These are phyloP conservation scores for Sporothrix pseudoabietina DNA, from an alignment of 2,329 filamentous ascomycete species.

Conservation along the genomic window DNA sequence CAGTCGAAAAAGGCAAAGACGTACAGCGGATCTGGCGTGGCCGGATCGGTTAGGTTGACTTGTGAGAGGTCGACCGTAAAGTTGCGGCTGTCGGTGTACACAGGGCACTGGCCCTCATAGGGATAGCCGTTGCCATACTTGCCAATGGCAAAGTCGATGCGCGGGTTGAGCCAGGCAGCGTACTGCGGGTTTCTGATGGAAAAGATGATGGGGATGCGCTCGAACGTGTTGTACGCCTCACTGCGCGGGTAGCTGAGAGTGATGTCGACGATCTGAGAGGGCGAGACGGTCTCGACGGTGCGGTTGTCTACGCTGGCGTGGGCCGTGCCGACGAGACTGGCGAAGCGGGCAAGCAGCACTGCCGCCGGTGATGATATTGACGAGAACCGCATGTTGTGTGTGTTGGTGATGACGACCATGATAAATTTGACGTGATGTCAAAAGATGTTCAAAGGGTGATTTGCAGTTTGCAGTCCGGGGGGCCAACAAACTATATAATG, in stretches of 20 bases:
- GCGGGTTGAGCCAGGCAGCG: background rate
- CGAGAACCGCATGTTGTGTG: background rate
- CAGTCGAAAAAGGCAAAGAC: background rate
- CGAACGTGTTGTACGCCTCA: conserved; percentile 5
- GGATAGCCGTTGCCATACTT: conserved; percentile 6
- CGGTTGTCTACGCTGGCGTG: background rate
- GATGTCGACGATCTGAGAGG: background rate
- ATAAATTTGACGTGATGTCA: background rate
- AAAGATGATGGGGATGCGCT: conserved; percentile 5
- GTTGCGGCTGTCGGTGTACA: conserved; percentile 8
- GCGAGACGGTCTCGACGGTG: background rate
- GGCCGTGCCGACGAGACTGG: background rate
- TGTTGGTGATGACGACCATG: background rate
- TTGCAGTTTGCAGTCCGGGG: background rate
- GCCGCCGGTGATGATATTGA: background rate
- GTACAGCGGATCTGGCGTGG: background rate
- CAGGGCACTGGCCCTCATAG: conserved; percentile 7
- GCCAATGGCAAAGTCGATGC: conserved; percentile 14
- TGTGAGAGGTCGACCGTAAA: background rate
- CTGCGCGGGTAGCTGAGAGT: conserved; percentile 14
- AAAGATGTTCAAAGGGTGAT: background rate
- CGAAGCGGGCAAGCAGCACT: background rate
- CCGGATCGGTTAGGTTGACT: background rate
- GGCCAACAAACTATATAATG: background rate
- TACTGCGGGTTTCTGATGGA: conserved; percentile 11